Percentiles rank a stretch among this genome's conserved stretches.
Conservation (phyloP, 495 filamentous ascomycete species). For the Talaromyces nanjingensis region DNA sequence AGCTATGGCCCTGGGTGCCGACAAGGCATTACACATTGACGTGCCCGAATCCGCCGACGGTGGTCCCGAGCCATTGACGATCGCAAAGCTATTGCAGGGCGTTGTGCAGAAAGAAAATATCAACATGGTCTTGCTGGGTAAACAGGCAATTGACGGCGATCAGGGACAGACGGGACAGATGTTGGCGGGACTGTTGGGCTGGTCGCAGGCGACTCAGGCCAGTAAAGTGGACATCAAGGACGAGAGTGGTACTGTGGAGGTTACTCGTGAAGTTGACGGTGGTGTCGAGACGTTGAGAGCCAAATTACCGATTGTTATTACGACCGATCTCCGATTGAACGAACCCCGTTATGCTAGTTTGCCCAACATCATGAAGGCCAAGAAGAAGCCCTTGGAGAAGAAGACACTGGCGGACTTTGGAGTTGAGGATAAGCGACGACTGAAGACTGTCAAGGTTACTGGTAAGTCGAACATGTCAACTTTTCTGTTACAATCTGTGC, state of each 20-base stretch:
- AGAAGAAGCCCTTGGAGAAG: slow-evolving; percentile 98
- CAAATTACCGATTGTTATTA: slow-evolving; percentile 83
- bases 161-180: slow-evolving; percentile 96
- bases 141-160: slow-evolving; percentile 97
- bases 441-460: slow-evolving; percentile 83
- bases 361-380: slow-evolving; percentile 99
- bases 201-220: slow-evolving; percentile 93
- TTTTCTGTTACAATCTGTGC: slow-evolving; percentile 7
- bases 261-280: slow-evolving; percentile 90
- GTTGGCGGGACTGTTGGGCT: slow-evolving; percentile 85
- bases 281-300: slow-evolving; percentile 83
- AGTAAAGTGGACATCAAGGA: slow-evolving; percentile 66
- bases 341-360: slow-evolving; percentile 91
- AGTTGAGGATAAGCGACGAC: slow-evolving; percentile 59
- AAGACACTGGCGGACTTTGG: slow-evolving; percentile 76
- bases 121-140: slow-evolving; percentile 88
- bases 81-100: slow-evolving; percentile 79
- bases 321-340: slow-evolving; percentile 90
- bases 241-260: slow-evolving; percentile 51
- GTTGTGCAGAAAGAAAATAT: slow-evolving; percentile 75
- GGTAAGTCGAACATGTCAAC: slow-evolving; percentile 44
- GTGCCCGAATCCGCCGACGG: slow-evolving; percentile 43
- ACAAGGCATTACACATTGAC: slow-evolving; percentile 81
- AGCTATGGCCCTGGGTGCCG: slow-evolving; percentile 98
- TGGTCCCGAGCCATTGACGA: slow-evolving; percentile 77